Conservation (phyloP, 2,329 filamentous ascomycete genomes). For the Ophiostoma himal-ulmi region DNA sequence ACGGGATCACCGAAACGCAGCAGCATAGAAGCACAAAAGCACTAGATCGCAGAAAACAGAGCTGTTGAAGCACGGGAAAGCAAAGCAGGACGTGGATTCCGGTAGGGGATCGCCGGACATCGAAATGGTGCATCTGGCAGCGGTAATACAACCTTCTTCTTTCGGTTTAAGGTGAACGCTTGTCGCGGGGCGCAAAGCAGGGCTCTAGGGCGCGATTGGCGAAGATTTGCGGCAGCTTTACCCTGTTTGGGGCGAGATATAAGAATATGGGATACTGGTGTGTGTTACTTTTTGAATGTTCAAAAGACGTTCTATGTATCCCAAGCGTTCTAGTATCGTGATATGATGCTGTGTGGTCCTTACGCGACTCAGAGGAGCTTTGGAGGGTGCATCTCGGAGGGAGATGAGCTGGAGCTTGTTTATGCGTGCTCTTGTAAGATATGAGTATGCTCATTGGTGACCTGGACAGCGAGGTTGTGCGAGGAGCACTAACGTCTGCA, state of each 20-base stretch:
- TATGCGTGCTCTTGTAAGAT: neutral
- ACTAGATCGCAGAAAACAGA: neutral
- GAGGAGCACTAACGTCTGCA: neutral
- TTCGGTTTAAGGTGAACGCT: slow-evolving; percentile 12
- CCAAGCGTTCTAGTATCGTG: neutral
- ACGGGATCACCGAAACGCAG: neutral
- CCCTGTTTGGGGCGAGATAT: neutral
- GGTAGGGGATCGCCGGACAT: slow-evolving; percentile 16
- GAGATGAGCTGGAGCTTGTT: neutral
- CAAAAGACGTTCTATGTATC: neutral
- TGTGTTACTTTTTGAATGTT: neutral
- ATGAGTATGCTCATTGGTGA: neutral
- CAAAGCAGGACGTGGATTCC: slow-evolving; percentile 4
- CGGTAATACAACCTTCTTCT: slow-evolving; percentile 18
- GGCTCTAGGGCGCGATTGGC: neutral
- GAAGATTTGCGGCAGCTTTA: neutral
- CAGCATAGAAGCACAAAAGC: neutral
- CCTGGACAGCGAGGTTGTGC: neutral
- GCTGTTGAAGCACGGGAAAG: neutral
- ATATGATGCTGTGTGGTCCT: neutral
- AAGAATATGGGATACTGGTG: neutral
- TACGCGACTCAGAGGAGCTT: neutral
- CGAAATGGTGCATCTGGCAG: neutral
- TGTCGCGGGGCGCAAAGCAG: slow-evolving; percentile 3
- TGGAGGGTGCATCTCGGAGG: neutral